Evolutionary conservation across 2,329 filamentous ascomycete genomes (phyloP).

Genomic region (Pseudogymnoascus pannorum): DNA sequence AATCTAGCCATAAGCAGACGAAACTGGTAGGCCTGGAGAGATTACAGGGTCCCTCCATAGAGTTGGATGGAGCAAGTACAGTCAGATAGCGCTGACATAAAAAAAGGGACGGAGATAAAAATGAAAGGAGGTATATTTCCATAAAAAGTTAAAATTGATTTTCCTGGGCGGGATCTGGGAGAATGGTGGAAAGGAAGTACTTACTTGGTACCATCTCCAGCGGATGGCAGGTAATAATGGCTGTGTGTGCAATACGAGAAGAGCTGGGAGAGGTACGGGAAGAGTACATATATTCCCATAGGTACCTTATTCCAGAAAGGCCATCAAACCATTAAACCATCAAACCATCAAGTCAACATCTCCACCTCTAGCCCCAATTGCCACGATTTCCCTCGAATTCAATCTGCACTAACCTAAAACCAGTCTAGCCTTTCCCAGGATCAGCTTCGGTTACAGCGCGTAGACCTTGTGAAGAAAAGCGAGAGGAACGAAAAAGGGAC

Average conservation of each 20-base stretch:
- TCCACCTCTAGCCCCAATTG: background rate
- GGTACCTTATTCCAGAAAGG: background rate
- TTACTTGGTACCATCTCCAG: background rate
- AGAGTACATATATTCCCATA: background rate
- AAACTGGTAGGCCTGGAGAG: background rate
- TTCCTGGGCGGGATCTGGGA: background rate
- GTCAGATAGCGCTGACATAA: slow-evolving; percentile 2
- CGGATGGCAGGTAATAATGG: background rate
- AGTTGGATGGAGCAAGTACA: background rate
- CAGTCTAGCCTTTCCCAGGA: background rate
- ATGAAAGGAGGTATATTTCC: background rate
- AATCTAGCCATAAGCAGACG: background rate
- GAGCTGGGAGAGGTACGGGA: background rate
- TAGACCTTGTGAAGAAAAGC: background rate
- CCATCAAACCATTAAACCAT: too few relatives aligned
- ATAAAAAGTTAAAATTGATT: slow-evolving; percentile 3
- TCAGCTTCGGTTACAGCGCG: background rate
- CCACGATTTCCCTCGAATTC: background rate
- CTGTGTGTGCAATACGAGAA: background rate
- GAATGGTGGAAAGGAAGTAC: background rate
- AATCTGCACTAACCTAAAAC: background rate
- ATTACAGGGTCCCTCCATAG: slow-evolving; percentile 2
- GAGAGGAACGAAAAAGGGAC: background rate
- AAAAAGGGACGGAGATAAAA: background rate
- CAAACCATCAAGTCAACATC: background rate